Evolutionary conservation across 768 basidiomycete genomes (phyloP), one percentile per base, ranked within the genome.

Genomic region (Infundibulicybe gibba): DNA sequence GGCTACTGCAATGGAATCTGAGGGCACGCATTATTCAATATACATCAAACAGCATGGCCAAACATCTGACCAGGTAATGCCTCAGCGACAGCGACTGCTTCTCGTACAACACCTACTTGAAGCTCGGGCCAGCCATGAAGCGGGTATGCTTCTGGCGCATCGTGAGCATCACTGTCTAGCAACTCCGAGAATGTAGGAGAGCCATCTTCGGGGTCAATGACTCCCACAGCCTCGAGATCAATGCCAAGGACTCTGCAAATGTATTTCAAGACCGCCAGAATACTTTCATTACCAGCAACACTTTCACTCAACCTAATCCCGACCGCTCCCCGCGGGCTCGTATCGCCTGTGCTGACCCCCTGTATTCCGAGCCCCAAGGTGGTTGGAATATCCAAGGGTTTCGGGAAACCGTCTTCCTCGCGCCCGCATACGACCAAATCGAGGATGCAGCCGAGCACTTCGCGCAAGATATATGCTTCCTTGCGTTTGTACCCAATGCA

Each of bases 111-210:
- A 17, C 92, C 93, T 14, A 97, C 80, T 69, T 97, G 95, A 34
- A 99, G 70, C 61, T 94, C 91, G 2, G 94, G 87, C 95, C 95
- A 98, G 3, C 97, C 97, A 60, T 83, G 90, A 4, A 77, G 65
- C 19, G 65, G 69, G 25, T 67, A 61, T 15, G 68, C 64, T 31
- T 69, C 68, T 8, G 69, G 49, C 0, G 68, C 65, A 44, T 77
- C 75, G 40, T 74, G 71, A 46, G 75, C 75, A 25, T 62, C 63
- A 17, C 54, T 40, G 54, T 54, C 52, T 20, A 47, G 41, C 43
- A 19, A 48, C 6, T 20, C 16, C 13, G 45, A 37, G 30, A 52
- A 41, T 12, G 47, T 9, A 20, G 41, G 33, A 43, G 42, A 17
- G 39, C 55, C 48, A 34, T 51, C 55, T 51, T 60, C 49, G 2